phyloP scores from a whole-genome alignment of 2,329 filamentous ascomycete species.

The Penicillium italicum region DNA sequence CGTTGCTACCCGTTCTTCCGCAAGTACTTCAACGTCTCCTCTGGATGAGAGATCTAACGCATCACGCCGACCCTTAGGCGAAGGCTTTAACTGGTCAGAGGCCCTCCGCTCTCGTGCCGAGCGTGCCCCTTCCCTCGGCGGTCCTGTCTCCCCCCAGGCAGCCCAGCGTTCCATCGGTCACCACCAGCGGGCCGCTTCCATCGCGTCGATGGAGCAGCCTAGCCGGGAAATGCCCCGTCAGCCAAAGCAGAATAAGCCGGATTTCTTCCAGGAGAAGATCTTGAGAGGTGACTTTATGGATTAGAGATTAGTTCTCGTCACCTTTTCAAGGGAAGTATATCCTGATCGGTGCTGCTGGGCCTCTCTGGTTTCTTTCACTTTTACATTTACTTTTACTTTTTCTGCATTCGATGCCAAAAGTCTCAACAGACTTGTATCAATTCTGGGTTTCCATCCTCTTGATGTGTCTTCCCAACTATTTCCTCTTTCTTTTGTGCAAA shows the following conservation, averaged over 20 bases:
- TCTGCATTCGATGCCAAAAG: not conserved
- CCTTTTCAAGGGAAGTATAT: not conserved
- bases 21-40: constrained; percentile 38
- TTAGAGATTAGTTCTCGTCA: constrained; percentile 40
- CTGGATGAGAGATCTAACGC: constrained; percentile 42
- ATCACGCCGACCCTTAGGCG: constrained; percentile 60
- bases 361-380: not conserved
- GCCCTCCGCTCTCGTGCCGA: constrained; percentile 89
- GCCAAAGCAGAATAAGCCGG: constrained; percentile 65
- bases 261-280: constrained; percentile 94
- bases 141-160: constrained; percentile 35
- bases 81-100: constrained; percentile 96
- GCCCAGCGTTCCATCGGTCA: constrained; percentile 47
- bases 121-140: constrained; percentile 56
- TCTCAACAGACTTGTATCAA: not conserved
- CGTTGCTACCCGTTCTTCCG: constrained; percentile 26
- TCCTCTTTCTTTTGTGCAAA: not conserved
- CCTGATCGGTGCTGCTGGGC: too few relatives aligned
- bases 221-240: constrained; percentile 44
- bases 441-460: not conserved
- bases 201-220: constrained; percentile 57
- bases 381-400: not conserved
- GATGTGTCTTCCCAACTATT: not conserved
- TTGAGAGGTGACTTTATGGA: constrained; percentile 99
- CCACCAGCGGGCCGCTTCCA: constrained; percentile 41